Base-by-base conservation (phyloP, 1,284 basidiomycete species). In the Dichomitus squalens region DNA sequence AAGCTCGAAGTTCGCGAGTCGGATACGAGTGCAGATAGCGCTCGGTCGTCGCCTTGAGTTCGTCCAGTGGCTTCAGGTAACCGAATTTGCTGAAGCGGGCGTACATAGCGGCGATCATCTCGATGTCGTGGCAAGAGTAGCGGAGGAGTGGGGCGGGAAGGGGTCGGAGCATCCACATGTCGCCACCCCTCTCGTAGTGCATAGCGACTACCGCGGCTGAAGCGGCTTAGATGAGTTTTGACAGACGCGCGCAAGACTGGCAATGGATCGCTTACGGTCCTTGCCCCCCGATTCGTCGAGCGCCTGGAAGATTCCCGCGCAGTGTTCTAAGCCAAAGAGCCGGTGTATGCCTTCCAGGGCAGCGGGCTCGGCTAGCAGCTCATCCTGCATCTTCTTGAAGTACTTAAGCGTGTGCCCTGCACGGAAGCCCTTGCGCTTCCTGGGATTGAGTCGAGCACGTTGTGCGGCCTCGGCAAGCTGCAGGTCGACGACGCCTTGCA, bases 51-150 rank as follows among this genome's bases (percentile, higher is more conserved):
- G 16, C 47, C 34, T 49, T 36, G 14, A 57, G 51, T 14, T 25
- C 33, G 11, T 77, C 71, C 16, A 76, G 64, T 16, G 66, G 70
- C 9, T 59, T 44, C 41, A 57, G 38, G 51, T 49, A 57, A n/a
- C 43, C 29, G n/a, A 40, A 21, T 39, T 48, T 14, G n/a, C n/a
- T n/a, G 53, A 79, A 79, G 25, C 70, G 60, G 6, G 68, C 68
- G 64, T 75, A 76, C 16, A 79, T 66, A 1, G 67, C 63, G 8
- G 66, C 71, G 43, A 79, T 73, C 56, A 77, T 69, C 47, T 73
- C 67, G 53, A 79, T 76, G 64, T 79, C 77, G 58, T 73, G 71
- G 0, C 75, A 75, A 2, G 77, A 75, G 53, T 79, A 79, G 20
- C 67, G 66, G 39, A 79, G 68, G 49, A 79, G 72, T 5, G 69